Evolutionary conservation across 1,139 yeast genomes (phyloP).

Genomic region (Wickerhamomyces sp.): DNA sequence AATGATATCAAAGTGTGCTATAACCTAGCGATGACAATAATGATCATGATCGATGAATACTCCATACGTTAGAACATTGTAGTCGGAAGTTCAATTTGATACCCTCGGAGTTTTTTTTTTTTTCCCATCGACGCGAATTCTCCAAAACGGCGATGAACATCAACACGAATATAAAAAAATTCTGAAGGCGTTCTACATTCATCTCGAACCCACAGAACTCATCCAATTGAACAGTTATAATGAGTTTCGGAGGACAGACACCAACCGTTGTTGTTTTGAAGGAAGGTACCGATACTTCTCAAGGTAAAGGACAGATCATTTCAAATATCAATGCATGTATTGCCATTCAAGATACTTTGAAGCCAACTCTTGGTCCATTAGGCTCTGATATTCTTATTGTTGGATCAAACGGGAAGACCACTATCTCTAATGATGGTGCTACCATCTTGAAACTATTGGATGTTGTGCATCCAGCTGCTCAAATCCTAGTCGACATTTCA

Average conservation of each 20-base stretch:
- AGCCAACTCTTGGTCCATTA: conserved; percentile 93
- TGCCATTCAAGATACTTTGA: conserved; percentile 93
- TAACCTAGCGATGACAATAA: too few relatives aligned
- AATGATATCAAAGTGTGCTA: too few relatives aligned
- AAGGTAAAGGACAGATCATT: conserved; percentile 92
- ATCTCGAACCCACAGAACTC: too few relatives aligned
- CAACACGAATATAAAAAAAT: too few relatives aligned
- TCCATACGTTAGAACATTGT: too few relatives aligned
- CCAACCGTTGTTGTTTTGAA: conserved; percentile 96
- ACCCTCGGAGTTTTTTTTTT: too few relatives aligned
- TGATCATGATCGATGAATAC: too few relatives aligned
- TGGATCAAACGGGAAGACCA: conserved; percentile 75
- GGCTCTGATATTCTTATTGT: conserved; percentile 95
- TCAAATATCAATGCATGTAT: conserved; percentile 94
- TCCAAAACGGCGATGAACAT: too few relatives aligned
- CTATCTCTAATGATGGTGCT: conserved; percentile 97
- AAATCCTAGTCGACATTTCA: conserved; percentile 88
- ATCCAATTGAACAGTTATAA: too few relatives aligned
- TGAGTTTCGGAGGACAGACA: conserved; percentile 89
- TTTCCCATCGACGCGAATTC: too few relatives aligned
- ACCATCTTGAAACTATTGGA: conserved; percentile 88
- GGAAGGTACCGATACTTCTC: conserved; percentile 96
- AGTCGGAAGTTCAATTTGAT: too few relatives aligned
- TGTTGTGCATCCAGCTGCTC: conserved; percentile 98
- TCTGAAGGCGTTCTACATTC: too few relatives aligned